These are phyloP conservation scores for Dioscorea dumetorum DNA, from an alignment of 106 monocot species.

Conservation along the genomic window DNA sequence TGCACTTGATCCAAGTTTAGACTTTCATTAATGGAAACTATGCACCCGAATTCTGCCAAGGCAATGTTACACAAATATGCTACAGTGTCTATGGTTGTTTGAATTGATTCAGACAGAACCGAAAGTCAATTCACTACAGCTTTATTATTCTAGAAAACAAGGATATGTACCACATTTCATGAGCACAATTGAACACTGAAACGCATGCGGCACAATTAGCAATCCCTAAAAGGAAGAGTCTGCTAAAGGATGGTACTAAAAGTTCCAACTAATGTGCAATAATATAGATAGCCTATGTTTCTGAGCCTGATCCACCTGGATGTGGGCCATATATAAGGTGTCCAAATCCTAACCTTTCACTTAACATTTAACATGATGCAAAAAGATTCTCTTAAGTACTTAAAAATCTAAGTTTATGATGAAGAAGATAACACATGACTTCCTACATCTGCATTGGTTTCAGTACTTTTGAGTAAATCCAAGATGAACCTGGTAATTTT, in stretches of 20 bases:
- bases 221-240: not conserved
- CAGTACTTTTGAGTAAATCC: slow-evolving; percentile 56
- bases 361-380: slow-evolving; percentile 8
- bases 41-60: too few species aligned
- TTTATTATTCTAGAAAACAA: not conserved
- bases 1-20: not conserved
- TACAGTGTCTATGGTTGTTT: too few species aligned
- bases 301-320: slow-evolving; percentile 82
- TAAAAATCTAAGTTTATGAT: too few species aligned
- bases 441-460: slow-evolving; percentile 59
- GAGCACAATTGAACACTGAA: not conserved
- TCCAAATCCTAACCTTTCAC: slow-evolving; percentile 88
- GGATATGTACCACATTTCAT: not conserved
- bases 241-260: not conserved
- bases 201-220: not conserved
- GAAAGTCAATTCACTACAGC: not conserved
- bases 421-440: not conserved
- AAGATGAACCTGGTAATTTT: slow-evolving; percentile 53
- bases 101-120: too few species aligned
- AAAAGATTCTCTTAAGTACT: not conserved
- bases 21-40: not conserved
- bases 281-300: slow-evolving; percentile 80
- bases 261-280: not conserved
- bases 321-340: slow-evolving; percentile 62
- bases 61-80: too few species aligned